These are phyloP conservation scores for Spergularia bocconei DNA, from an alignment of 148 eudicot species.

Conservation along the genomic window DNA sequence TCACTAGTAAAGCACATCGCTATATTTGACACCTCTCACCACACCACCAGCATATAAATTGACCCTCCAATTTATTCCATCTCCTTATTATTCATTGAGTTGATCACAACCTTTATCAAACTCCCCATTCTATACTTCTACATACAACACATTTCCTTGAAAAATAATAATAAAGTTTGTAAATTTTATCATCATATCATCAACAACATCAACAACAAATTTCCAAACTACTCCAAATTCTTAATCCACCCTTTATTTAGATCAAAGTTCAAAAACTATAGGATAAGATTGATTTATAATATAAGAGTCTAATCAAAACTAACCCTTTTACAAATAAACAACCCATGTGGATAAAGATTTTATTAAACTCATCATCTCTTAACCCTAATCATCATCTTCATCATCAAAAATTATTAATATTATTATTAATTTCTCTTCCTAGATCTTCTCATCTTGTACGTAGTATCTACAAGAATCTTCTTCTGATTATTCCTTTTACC, in stretches of 20 bases:
- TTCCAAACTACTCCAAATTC: not conserved
- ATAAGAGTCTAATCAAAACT: not conserved
- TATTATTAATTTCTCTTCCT: slow-evolving; percentile 1
- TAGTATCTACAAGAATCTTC: slow-evolving; percentile 12
- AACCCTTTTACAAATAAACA: not conserved
- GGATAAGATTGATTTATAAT: not conserved
- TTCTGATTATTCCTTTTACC: slow-evolving; percentile 4
- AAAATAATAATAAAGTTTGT: not conserved
- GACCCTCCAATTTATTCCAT: slow-evolving; percentile 4
- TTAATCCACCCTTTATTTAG: not conserved
- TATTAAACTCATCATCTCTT: not conserved
- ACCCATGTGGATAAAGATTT: slow-evolving; percentile 21
- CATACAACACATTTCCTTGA: not conserved
- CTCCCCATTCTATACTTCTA: slow-evolving; percentile 1
- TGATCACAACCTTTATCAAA: slow-evolving; percentile 13
- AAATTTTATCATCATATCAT: no score
- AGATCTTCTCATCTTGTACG: slow-evolving; percentile 5
- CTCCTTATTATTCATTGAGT: not conserved
- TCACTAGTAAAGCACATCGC: slow-evolving; percentile 10
- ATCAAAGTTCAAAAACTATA: not conserved
- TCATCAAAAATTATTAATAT: not conserved
- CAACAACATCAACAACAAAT: not conserved
- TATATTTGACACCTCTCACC: slow-evolving; percentile 18
- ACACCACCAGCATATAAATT: slow-evolving; percentile 26
- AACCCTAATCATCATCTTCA: slow-evolving; percentile 1